These are phyloP conservation scores for Eucalyptus marginata DNA, from an alignment of 345 rosid species.

Conservation along the genomic window DNA sequence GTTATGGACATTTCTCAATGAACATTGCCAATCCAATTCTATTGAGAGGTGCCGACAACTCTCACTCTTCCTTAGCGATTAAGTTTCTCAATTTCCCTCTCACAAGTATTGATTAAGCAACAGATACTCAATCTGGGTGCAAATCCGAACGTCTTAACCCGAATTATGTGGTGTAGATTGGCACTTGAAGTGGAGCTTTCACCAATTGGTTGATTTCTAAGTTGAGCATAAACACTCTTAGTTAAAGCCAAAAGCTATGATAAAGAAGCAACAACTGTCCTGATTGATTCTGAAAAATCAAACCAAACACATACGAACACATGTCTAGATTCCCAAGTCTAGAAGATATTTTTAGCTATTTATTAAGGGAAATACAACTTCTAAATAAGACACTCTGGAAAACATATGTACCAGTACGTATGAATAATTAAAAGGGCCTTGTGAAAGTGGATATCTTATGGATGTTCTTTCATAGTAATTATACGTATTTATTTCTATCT, in stretches of 20 bases:
- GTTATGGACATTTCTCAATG: neutral
- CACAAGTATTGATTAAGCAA: neutral
- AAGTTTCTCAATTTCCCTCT: neutral
- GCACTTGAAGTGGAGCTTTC: neutral
- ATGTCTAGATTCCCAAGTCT: neutral
- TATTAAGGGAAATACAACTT: neutral
- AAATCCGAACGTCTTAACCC: neutral
- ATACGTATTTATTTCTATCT: neutral
- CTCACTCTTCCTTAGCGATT: neutral
- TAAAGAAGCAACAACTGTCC: neutral
- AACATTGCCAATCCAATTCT: neutral
- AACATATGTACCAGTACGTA: neutral
- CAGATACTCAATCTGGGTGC: neutral
- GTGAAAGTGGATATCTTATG: neutral
- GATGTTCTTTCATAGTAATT: neutral
- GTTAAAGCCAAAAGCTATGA: neutral
- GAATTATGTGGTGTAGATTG: neutral
- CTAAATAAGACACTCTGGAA: neutral
- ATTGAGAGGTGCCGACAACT: neutral
- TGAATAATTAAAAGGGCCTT: neutral
- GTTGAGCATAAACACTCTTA: neutral
- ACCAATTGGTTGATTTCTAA: neutral
- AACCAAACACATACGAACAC: neutral
- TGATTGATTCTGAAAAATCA: neutral
- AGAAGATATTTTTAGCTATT: neutral